phyloP scores from a whole-genome alignment of 352 stramenopile species.

The Phytophthora hybrid region DNA sequence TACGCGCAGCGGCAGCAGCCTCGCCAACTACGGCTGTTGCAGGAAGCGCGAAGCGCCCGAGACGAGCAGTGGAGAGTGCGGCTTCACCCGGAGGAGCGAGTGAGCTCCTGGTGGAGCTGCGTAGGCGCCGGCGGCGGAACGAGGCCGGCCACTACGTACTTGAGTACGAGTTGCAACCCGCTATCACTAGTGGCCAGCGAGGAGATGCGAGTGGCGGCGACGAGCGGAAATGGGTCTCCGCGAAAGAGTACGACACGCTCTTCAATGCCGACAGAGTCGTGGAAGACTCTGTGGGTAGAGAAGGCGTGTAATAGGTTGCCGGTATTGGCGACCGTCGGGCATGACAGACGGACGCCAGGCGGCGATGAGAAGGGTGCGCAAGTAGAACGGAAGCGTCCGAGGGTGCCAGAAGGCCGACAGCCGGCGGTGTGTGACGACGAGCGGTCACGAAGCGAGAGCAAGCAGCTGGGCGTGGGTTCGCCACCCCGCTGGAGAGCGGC shows the following conservation, averaged over 20 bases:
- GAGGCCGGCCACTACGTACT: not conserved
- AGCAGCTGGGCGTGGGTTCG: too few species aligned
- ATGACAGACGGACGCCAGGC: too few species aligned
- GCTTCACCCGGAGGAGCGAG: not conserved
- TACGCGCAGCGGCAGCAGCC: not conserved
- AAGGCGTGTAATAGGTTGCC: too few species aligned
- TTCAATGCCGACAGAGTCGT: not conserved
- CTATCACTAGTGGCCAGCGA: not conserved
- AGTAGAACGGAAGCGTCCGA: too few species aligned
- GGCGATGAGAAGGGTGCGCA: too few species aligned
- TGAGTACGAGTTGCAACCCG: not conserved
- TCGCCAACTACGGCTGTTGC: not conserved
- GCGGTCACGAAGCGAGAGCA: too few species aligned
- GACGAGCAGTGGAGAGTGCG: not conserved
- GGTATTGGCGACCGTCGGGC: too few species aligned
- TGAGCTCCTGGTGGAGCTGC: not conserved
- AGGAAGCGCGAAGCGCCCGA: not conserved
- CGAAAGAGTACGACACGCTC: not conserved
- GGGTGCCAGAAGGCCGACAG: too few species aligned
- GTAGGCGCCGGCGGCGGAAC: not conserved
- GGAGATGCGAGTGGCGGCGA: too few species aligned
- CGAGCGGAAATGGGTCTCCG: not conserved
- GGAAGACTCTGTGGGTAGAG: too few species aligned
- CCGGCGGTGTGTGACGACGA: too few species aligned
- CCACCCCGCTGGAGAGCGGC: too few species aligned